Conservation (phyloP, 2,329 filamentous ascomycete species). For the Fusarium coicis region DNA sequence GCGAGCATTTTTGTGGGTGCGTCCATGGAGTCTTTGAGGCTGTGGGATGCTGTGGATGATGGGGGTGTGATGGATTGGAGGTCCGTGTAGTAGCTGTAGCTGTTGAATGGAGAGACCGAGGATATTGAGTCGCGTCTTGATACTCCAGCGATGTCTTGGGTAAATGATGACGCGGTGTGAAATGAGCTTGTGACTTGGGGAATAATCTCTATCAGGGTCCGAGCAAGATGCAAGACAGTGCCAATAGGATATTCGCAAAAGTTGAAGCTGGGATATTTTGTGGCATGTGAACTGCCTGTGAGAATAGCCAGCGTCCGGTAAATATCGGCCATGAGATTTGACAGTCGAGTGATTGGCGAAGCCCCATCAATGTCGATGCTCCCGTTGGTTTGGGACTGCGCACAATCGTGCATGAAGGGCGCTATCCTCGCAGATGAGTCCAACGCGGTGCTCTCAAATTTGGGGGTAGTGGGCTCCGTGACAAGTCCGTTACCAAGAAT, state of each 20-base stretch:
- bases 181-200: background rate
- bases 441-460: background rate
- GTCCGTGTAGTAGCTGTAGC: background rate
- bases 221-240: background rate
- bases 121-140: background rate
- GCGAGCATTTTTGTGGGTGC: background rate
- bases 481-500: background rate
- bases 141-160: background rate
- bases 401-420: background rate
- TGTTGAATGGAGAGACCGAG: background rate
- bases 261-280: background rate
- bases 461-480: background rate
- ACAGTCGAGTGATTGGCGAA: background rate
- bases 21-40: background rate
- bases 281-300: background rate
- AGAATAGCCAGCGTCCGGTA: background rate
- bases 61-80: background rate
- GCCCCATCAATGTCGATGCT: background rate
- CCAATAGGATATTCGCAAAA: background rate
- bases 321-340: background rate
- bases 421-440: fast-evolving
- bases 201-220: background rate
- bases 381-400: background rate
- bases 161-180: background rate
- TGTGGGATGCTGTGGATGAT: background rate